Base-by-base conservation (phyloP, 495 filamentous ascomycete genomes). In the Cairneyella variabilis region DNA sequence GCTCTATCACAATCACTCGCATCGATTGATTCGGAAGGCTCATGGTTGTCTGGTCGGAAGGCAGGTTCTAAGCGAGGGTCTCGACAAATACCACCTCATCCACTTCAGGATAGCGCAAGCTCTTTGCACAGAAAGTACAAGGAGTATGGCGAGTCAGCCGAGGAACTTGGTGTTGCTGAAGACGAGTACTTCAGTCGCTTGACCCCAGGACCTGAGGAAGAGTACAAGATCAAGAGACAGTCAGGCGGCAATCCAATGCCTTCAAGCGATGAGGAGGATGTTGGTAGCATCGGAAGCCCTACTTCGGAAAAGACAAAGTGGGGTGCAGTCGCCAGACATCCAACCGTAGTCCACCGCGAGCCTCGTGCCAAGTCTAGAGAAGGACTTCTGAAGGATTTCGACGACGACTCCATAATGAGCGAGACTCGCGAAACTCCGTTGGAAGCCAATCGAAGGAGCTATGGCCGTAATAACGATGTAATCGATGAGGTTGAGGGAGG, bases 21-120 rank as follows among this genome's bases (percentile, higher is more conserved):
- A 39, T 65, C 62, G 11, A 65, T 97, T 53, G 91, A 95, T 61
- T 92, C 88, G 0, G 91, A 97, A 70, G 91, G 81, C 1, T 95
- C 90, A 0, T 97, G 91, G 91, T 85, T 97, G 56, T 90, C 89
- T 2, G 90, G 91, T 11, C 64, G 73, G 14, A 66, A 63, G 64
- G 72, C 49, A 58, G 72, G 48, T 66, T 74, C 34, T 68, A 76
- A 23, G 66, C 65, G 40, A 56, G 67, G 44, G 3, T 66, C 57
- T 26, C 22, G 43, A 39, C 61, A 53, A 48, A 8, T 66, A 60
- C 47, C 62, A 66, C 36, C 50, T 56, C 36, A 69, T 41, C 54
- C 63, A 44, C 44, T 65, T 32, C 51, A 59, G 22, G 60, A 72
- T 12, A 84, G 76, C 44, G 58, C 69, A 48, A 64, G 64, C 46